A percentile compares a stretch with the other conserved stretches of the same genome.
Evolutionary conservation across 768 basidiomycete species (phyloP).

Genomic region (Tulasnella sp.): DNA sequence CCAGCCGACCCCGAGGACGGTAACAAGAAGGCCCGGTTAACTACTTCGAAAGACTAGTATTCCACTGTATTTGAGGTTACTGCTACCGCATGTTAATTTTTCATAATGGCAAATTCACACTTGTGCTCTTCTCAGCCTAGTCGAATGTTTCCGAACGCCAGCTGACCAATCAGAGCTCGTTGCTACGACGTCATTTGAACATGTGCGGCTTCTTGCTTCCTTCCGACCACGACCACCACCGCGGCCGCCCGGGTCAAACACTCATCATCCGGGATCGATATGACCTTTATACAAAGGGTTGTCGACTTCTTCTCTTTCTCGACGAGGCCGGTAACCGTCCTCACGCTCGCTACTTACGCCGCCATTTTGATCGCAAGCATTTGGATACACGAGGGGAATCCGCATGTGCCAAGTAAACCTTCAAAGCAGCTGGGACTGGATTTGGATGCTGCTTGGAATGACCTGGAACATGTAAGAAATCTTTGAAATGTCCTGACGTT

Average conservation of each 20-base stretch:
- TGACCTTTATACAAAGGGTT: constrained; percentile 34
- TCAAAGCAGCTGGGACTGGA: constrained; percentile 10
- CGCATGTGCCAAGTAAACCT: constrained; percentile 3
- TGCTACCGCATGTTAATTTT: not conserved
- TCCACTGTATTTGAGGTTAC: not conserved
- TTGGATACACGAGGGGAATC: constrained; percentile 22
- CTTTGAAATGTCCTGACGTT: not conserved
- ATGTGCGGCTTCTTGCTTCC: not conserved
- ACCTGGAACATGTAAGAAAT: constrained; percentile 45
- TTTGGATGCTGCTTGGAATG: constrained; percentile 45
- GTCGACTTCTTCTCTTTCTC: constrained; percentile 39
- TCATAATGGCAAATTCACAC: not conserved
- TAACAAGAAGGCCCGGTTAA: not conserved
- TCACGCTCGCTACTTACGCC: constrained; percentile 48
- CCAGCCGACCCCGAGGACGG: not conserved
- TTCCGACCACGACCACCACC: not conserved
- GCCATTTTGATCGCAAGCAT: constrained; percentile 39
- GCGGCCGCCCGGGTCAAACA: not conserved
- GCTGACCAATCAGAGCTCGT: not conserved
- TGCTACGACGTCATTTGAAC: constrained; percentile 7
- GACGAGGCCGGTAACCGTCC: constrained; percentile 44
- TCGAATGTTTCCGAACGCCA: not conserved
- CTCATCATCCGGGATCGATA: constrained; percentile 23
- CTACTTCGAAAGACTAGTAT: not conserved
- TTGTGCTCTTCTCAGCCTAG: not conserved